phyloP scores from a whole-genome alignment of 2,329 filamentous ascomycete species.

The Ceratocystis variospora region DNA sequence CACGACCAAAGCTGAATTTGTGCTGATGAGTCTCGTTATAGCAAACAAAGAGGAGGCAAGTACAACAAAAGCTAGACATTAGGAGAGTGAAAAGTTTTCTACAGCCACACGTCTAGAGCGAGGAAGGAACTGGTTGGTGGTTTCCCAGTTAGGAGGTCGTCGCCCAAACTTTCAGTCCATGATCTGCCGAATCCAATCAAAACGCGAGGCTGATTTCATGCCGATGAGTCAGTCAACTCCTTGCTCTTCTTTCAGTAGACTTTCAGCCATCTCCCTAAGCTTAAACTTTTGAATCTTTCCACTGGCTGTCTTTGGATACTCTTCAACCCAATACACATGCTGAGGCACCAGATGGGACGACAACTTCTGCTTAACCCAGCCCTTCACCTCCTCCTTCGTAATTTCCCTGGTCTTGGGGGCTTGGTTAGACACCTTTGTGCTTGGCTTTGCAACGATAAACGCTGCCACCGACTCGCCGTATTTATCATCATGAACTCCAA shows the following conservation, averaged over 20 bases:
- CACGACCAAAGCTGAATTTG: not conserved
- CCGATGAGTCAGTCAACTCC: not conserved
- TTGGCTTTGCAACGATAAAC: constrained; percentile 50
- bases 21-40: not conserved
- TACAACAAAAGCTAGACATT: not conserved
- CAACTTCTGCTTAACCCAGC: constrained; percentile 58
- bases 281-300: constrained; percentile 96
- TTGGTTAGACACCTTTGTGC: constrained; percentile 21
- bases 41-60: not conserved
- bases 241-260: constrained; percentile 21
- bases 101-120: not conserved
- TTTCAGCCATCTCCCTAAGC: constrained; percentile 50
- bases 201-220: not conserved
- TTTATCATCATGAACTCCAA: constrained; percentile 66
- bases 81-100: not conserved
- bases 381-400: constrained; percentile 40
- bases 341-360: constrained; percentile 70
- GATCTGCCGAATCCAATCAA: not conserved
- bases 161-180: not conserved
- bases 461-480: constrained; percentile 81
- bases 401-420: not conserved
- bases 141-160: not conserved
- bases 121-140: constrained; percentile 3
- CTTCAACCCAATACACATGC: constrained; percentile 72
- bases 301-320: constrained; percentile 89